Conservation (phyloP, 352 stramenopile genomes). For the Phytophthora sansomeana region DNA sequence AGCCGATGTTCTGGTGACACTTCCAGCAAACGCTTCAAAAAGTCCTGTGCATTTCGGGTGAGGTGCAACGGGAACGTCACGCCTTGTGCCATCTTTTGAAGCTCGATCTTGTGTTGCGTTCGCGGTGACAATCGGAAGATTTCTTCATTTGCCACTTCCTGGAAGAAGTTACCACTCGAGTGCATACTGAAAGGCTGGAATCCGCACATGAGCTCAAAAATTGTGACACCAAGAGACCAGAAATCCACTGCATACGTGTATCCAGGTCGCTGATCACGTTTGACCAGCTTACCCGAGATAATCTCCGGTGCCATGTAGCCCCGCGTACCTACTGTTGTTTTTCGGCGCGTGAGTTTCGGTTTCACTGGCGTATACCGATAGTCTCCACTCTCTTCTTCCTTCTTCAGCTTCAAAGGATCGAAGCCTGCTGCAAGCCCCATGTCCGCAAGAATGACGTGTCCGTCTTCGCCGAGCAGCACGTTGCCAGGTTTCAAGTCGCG, state of each 20-base stretch:
- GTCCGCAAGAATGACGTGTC: constrained; percentile 90
- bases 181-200: constrained; percentile 86
- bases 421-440: constrained; percentile 87
- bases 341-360: constrained; percentile 69
- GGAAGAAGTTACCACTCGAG: constrained; percentile 76
- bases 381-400: constrained; percentile 44
- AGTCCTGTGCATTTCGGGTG: constrained; percentile 72
- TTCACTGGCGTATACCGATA: constrained; percentile 62
- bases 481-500: constrained; percentile 92
- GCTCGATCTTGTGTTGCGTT: constrained; percentile 82
- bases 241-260: constrained; percentile 85
- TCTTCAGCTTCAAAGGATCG: constrained; percentile 61
- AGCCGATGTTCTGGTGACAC: constrained; percentile 77
- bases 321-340: constrained; percentile 88
- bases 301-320: constrained; percentile 94
- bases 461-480: constrained; percentile 88
- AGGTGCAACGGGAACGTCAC: constrained; percentile 70
- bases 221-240: constrained; percentile 85
- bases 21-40: constrained; percentile 85
- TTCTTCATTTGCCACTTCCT: constrained; percentile 83
- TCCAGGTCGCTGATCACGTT: constrained; percentile 76
- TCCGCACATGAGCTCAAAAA: constrained; percentile 91
- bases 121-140: constrained; percentile 75
- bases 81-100: constrained; percentile 82
- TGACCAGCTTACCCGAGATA: constrained; percentile 86